Evolutionary conservation across 1,284 basidiomycete species (phyloP), one percentile per base, ranked within the genome.

Genomic region (Heterobasidion parviporum): DNA sequence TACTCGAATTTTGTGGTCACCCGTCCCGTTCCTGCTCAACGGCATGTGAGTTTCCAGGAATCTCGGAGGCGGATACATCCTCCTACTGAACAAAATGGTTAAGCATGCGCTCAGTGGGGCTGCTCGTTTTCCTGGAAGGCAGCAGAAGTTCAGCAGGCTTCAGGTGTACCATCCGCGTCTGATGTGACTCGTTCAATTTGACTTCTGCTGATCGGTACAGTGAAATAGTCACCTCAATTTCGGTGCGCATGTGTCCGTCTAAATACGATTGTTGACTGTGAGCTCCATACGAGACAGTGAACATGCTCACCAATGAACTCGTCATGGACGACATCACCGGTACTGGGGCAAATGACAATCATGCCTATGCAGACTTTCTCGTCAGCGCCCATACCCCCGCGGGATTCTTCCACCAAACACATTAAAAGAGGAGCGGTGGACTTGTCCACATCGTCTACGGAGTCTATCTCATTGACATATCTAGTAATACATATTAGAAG

Each of bases 291-390:
- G 63, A 58, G n/a, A 54, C 50, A 14, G 15, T 5, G 10, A 3
- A 43, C 54, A 50, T 38, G 36, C 4, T 57, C 60, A 87, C 91
- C 92, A 54, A 88, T 78, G 65, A 94, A 97, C 60, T 91, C 83
- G 64, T 99, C 96, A 82, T 92, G 98, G 1, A 94, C 75, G 2
- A 98, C 85, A 61, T 95, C 90, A 1, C 95, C 95, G 0, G 94
- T 97, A 53, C 85, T 85, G 0, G 94, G 91, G 54, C 86, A 84
- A 15, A 98, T 85, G 16, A 85, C 82, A 50, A 97, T 79, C 67
- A 98, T 74, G 1, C 85, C 88, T 49, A 98, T 78, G 6, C 67
- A 72, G 1, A 91, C 81, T 32, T 73, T 72, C 26, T 85, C 85
- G 57, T 83, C 82, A 0, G 70, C 64, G 4, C 76, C 80, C 58